Conservation (phyloP, 1,284 basidiomycete genomes). For the Retiboletus fuscus region DNA sequence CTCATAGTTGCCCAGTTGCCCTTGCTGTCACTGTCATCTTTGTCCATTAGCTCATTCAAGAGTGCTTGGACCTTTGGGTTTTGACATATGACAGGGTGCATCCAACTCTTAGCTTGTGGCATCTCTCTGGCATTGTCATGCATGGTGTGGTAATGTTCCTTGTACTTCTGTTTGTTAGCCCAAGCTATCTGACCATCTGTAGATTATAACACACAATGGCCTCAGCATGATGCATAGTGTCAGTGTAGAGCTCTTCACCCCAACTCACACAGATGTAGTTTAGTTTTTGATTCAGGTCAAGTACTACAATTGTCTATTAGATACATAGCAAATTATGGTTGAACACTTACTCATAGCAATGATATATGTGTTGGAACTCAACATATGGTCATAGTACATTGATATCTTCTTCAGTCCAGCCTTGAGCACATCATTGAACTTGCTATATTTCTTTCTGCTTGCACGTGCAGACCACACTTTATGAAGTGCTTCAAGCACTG, state of each 20-base stretch:
- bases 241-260: not conserved
- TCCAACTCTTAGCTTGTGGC: not conserved
- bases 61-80: not conserved
- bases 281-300: slow-evolving; percentile 8
- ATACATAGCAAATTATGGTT: not conserved
- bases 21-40: slow-evolving; percentile 1
- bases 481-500: not conserved
- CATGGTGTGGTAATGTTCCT: not conserved
- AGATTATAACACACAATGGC: not conserved
- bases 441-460: not conserved
- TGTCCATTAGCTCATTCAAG: slow-evolving; percentile 13
- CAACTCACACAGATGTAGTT: slow-evolving; percentile 7
- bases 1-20: not conserved
- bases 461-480: not conserved
- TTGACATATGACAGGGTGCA: not conserved
- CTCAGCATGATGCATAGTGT: not conserved
- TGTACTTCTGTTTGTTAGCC: not conserved
- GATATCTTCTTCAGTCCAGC: not conserved
- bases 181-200: not conserved
- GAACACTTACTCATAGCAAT: slow-evolving; percentile 15
- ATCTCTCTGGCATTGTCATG: not conserved
- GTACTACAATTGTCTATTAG: slow-evolving; percentile 5
- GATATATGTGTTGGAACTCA: not conserved
- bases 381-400: slow-evolving; percentile 7
- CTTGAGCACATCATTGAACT: not conserved